A percentile compares a stretch with the other conserved stretches of the same genome.
Conservation (phyloP, 768 basidiomycete species). For the Macrolepiota albuminosa region DNA sequence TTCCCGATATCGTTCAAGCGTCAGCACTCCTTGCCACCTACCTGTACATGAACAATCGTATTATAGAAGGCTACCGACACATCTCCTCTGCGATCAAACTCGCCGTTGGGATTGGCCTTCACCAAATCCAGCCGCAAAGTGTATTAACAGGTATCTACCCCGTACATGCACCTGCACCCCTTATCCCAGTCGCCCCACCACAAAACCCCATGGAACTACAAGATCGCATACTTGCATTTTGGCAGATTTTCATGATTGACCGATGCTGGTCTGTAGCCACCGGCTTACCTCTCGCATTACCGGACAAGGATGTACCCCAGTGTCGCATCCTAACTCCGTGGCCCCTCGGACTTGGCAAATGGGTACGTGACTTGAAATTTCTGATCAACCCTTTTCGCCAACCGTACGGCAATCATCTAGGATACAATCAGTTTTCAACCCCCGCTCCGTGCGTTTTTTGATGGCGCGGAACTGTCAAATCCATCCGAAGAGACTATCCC, state of each 20-base stretch:
- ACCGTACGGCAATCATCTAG: slow-evolving; percentile 8
- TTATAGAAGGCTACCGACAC: slow-evolving; percentile 58
- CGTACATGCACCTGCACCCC: slow-evolving; percentile 14
- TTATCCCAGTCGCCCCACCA: slow-evolving; percentile 28
- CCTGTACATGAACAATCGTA: slow-evolving; percentile 51
- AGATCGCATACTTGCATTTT: slow-evolving; percentile 50
- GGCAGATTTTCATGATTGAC: slow-evolving; percentile 62
- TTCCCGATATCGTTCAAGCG: slow-evolving; percentile 56
- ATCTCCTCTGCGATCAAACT: slow-evolving; percentile 57
- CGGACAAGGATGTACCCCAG: slow-evolving; percentile 43
- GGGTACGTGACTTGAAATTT: slow-evolving; percentile 15
- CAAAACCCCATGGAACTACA: slow-evolving; percentile 36
- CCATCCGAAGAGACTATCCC: slow-evolving; percentile 24
- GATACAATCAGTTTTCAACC: slow-evolving; percentile 12
- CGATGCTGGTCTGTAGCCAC: slow-evolving; percentile 54
- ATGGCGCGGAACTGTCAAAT: slow-evolving; percentile 19
- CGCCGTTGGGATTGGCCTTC: slow-evolving; percentile 54
- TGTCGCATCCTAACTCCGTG: slow-evolving; percentile 51
- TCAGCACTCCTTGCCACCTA: slow-evolving; percentile 57
- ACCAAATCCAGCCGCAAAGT: slow-evolving; percentile 38
- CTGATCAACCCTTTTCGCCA: not conserved
- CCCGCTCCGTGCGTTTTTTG: slow-evolving; percentile 24
- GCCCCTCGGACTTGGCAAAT: slow-evolving; percentile 23
- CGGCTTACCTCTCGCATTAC: slow-evolving; percentile 48
- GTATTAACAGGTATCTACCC: slow-evolving; percentile 8